Evolutionary conservation across 2,329 filamentous ascomycete genomes (phyloP).

Genomic region (Eutypella sp.): DNA sequence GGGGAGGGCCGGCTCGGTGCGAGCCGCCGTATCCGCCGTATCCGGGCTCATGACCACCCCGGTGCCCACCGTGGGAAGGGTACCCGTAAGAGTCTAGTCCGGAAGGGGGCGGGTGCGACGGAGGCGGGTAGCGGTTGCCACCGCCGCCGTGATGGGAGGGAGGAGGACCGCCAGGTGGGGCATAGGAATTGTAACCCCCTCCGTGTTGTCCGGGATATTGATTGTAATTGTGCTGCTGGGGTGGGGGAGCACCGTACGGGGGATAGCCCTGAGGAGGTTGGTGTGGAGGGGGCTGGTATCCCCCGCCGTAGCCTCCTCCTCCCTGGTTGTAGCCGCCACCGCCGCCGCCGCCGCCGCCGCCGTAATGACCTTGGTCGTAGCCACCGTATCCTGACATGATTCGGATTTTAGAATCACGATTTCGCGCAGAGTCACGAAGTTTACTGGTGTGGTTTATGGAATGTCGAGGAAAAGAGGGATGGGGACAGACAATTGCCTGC

Average conservation of each 20-base stretch:
- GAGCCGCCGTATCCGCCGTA: slow-evolving; percentile 22
- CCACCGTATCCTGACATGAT: slow-evolving; percentile 33
- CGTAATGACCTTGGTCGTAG: slow-evolving; percentile 29
- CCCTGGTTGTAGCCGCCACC: slow-evolving; percentile 24
- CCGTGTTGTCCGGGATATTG: slow-evolving; percentile 17
- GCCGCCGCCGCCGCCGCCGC: slow-evolving; percentile 11
- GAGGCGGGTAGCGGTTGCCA: slow-evolving; percentile 19
- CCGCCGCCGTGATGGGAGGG: slow-evolving; percentile 9
- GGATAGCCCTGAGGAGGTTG: background rate
- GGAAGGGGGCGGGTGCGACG: slow-evolving; percentile 34
- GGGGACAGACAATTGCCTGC: too few species aligned
- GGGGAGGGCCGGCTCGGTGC: slow-evolving; percentile 33
- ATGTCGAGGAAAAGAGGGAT: too few species aligned
- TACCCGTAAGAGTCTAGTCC: slow-evolving; percentile 44
- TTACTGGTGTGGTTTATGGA: too few species aligned
- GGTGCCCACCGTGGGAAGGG: slow-evolving; percentile 23
- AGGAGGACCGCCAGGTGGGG: slow-evolving; percentile 8
- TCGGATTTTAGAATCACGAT: too few species aligned
- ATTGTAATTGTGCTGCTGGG: slow-evolving; percentile 22
- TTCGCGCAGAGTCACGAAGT: too few species aligned
- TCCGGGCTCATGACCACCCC: background rate
- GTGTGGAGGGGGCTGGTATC: slow-evolving; percentile 2
- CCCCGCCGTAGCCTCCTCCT: slow-evolving; percentile 17
- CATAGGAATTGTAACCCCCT: slow-evolving; percentile 8
- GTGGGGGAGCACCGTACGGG: slow-evolving; percentile 20